Base-by-base conservation (phyloP, 148 eudicot species). In the Silene latifolia region DNA sequence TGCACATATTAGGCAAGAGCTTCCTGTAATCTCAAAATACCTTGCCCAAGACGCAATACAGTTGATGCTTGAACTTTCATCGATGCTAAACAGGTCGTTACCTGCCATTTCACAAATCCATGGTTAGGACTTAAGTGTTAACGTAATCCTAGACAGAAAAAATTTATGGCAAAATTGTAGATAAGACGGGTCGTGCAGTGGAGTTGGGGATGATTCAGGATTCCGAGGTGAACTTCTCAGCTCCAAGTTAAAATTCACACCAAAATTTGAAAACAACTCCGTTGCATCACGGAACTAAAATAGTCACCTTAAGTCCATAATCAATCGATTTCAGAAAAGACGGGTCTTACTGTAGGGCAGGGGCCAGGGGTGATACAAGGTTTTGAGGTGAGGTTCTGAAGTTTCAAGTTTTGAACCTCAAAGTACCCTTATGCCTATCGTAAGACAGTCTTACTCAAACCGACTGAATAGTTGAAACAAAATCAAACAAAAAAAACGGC, bases 11-110 rank as follows among this genome's bases (percentile, higher is more conserved):
- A 71, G 72, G 24, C 48, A 75, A 74, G 72, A 63, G 32, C 13
- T 69, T 44, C 58, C 21, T 15, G 25, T 9, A 35, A 18, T 20
- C 27, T 47, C 71, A 79, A 68, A 60, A 79, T 47, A 44, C 69
- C 61, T 74, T n/a, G 66, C 69, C 77, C 66, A 60, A 15, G 69
- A 67, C 25, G 77, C 56, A 60, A n/a, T 32, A 7, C 42, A 57
- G 29, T 59, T 42, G 72, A 39, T 35, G 56, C 25, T 65, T 29
- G 62, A 74, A 65, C 48, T 19, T 27, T 32, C 9, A 13, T 4
- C 44, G 44, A 32, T 11, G 19, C 4, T 13, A 15, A 21, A 20
- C 39, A 60, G 11, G 47, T 2, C 3, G 47, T 14, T 32, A n/a
- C 63, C 80, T 77, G 71, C 56, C 20, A 29, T 47, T 48, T 71